These are phyloP conservation scores for Trametes coccinea DNA, from an alignment of 768 basidiomycete species.

Conservation along the genomic window DNA sequence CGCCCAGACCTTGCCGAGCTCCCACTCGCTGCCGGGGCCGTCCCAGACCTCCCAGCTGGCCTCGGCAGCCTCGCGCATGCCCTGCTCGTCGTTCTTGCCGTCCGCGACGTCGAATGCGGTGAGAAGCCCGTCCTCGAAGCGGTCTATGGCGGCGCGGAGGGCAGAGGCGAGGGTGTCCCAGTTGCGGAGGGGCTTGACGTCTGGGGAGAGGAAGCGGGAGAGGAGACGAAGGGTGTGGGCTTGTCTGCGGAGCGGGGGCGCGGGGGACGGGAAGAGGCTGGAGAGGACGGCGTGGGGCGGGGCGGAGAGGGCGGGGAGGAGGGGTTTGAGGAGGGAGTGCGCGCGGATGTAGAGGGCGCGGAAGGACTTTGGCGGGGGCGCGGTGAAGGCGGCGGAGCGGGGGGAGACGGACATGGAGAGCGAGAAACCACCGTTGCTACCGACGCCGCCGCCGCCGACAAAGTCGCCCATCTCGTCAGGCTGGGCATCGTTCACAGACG, in stretches of 20 bases:
- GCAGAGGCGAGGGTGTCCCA: constrained; percentile 65
- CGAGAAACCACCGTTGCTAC: constrained; percentile 20
- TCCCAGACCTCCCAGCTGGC: constrained; percentile 86
- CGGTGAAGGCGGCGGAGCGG: constrained; percentile 27
- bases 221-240: constrained; percentile 74
- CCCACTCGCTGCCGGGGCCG: constrained; percentile 63
- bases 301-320: constrained; percentile 56
- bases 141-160: constrained; percentile 77
- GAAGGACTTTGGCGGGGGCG: constrained; percentile 37
- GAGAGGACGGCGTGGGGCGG: constrained; percentile 70
- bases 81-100: constrained; percentile 63
- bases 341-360: constrained; percentile 66
- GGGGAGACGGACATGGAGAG: constrained; percentile 29
- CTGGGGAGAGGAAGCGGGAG: constrained; percentile 68
- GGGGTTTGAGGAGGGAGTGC: constrained; percentile 60
- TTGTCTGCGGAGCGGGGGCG: constrained; percentile 49
- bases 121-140: constrained; percentile 86
- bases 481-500: constrained; percentile 38
- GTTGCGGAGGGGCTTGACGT: constrained; percentile 67
- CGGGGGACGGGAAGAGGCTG: constrained; percentile 39
- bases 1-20: constrained; percentile 92
- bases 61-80: constrained; percentile 80
- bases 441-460: constrained; percentile 37
- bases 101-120: constrained; percentile 89
- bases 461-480: constrained; percentile 52